phyloP scores from a whole-genome alignment of 768 basidiomycete genomes.

The Calocybe indica region DNA sequence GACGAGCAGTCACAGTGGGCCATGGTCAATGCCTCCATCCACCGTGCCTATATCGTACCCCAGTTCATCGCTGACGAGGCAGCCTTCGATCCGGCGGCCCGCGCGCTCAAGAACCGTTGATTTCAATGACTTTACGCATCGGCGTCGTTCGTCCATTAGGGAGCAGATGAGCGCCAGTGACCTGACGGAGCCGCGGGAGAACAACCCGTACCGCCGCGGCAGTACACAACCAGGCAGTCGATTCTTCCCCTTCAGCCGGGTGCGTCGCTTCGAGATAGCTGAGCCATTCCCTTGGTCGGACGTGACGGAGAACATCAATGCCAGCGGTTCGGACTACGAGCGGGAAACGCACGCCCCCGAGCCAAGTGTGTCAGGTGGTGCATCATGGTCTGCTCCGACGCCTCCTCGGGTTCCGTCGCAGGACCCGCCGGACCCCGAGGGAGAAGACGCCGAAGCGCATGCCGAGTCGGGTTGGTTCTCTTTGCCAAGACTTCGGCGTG shows the following conservation, averaged over 20 bases:
- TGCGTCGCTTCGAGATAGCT: constrained; percentile 33
- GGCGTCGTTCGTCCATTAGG: constrained; percentile 49
- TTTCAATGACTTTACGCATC: constrained; percentile 67
- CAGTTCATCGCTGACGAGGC: constrained; percentile 38
- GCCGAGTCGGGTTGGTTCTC: constrained; percentile 24
- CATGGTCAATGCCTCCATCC: constrained; percentile 25
- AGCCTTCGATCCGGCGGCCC: constrained; percentile 57
- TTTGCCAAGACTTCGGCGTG: constrained; percentile 55
- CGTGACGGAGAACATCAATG: constrained; percentile 9
- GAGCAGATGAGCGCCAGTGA: constrained; percentile 25
- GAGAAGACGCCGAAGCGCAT: constrained; percentile 21
- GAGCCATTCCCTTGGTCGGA: constrained; percentile 18
- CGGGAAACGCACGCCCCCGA: constrained; percentile 11
- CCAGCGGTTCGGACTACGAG: constrained; percentile 10
- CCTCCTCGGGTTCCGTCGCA: constrained; percentile 11
- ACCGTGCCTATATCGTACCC: constrained; percentile 9
- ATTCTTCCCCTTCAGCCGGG: constrained; percentile 51
- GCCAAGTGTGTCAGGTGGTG: constrained; percentile 9
- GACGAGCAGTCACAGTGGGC: constrained; percentile 17
- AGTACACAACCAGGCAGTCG: constrained; percentile 31
- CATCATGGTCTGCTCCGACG: constrained; percentile 20
- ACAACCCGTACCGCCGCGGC: constrained; percentile 16
- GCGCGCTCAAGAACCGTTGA: constrained; percentile 50
- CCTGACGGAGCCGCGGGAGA: constrained; percentile 20
- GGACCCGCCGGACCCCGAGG: constrained; percentile 8